Evolutionary conservation across 306 rosid species (phyloP).

Genomic region (Quercus aquifolioides): DNA sequence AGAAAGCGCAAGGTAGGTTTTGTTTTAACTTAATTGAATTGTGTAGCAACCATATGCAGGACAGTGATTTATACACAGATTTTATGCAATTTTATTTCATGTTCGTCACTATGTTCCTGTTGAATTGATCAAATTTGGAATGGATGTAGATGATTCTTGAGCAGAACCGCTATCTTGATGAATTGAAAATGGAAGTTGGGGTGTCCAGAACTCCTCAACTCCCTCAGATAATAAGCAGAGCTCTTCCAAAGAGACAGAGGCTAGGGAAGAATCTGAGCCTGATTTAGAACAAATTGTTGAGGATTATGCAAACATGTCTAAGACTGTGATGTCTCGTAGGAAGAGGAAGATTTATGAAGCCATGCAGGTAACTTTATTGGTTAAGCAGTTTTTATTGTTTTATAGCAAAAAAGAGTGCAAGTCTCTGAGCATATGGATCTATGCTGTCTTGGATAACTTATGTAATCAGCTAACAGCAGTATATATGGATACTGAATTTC

Average conservation of each 20-base stretch:
- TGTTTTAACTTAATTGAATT: not conserved
- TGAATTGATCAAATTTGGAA: constrained; percentile 6
- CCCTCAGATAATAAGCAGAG: constrained; percentile 33
- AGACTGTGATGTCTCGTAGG: constrained; percentile 47
- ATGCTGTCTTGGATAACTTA: not conserved
- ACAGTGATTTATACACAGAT: not conserved
- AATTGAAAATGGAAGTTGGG: constrained; percentile 73
- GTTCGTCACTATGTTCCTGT: not conserved
- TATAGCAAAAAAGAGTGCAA: not conserved
- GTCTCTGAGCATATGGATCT: not conserved
- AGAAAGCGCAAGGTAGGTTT: constrained; percentile 57
- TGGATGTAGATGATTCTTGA: constrained; percentile 66
- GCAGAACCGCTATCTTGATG: constrained; percentile 65
- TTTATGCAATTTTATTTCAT: not conserved
- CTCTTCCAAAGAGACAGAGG: constrained; percentile 31
- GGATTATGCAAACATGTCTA: constrained; percentile 35
- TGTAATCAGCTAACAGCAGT: not conserved
- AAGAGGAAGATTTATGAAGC: constrained; percentile 63
- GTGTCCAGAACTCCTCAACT: constrained; percentile 34
- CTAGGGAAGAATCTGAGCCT: constrained; percentile 38
- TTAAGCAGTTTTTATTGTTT: not conserved
- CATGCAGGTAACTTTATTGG: constrained; percentile 44
- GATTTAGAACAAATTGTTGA: constrained; percentile 34
- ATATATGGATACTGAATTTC: not conserved
- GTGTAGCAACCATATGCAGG: not conserved